Evolutionary conservation across 768 basidiomycete species (phyloP), one percentile per base, ranked within the genome.

Genomic region (Albatrellus ellisii): DNA sequence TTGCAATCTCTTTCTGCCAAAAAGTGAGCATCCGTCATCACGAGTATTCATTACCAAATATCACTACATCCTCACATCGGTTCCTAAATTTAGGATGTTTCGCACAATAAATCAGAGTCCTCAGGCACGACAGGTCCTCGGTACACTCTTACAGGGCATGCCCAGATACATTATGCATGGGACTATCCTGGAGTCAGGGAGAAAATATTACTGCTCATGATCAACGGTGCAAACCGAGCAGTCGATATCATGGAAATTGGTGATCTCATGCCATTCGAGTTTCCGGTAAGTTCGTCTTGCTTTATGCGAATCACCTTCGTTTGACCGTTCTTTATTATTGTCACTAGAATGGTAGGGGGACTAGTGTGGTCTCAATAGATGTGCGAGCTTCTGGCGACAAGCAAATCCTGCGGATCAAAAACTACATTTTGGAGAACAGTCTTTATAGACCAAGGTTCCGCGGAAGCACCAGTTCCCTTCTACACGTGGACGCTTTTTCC

Each of bases 211-310:
- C 58, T 75, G 26, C 64, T 99, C 17, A 57, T 59, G 8, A 68
- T 79, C 37, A 78, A 77, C 33, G 70, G 71, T 18, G 61, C 72
- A 41, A 73, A 71, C 9, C 73, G 87, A 22, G 59, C 68, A 15
- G 65, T 98, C 39, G 94, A 98, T 56, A 79, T 94, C 46, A 80
- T 94, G 79, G 95, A 97, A 59, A 98, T 99, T 17, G 95, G 95
- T 21, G 75, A 85, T 49, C 71, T 94, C 5, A 60, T 86, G 10
- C 95, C 95, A 1, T 92, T 92, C 69, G 86, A 75, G 57, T 87
- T 94, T 56, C 64, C 66, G 35, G 87, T 88, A n/a, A n/a, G n/a
- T n/a, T n/a, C n/a, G n/a, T n/a, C n/a, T n/a, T n/a, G 24, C 20
- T 12, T 43, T 21, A 26, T 26, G 33, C 35, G n/a, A n/a, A n/a